Base-by-base conservation (phyloP, 2,329 filamentous ascomycete genomes). In the Colletotrichum siamense region DNA sequence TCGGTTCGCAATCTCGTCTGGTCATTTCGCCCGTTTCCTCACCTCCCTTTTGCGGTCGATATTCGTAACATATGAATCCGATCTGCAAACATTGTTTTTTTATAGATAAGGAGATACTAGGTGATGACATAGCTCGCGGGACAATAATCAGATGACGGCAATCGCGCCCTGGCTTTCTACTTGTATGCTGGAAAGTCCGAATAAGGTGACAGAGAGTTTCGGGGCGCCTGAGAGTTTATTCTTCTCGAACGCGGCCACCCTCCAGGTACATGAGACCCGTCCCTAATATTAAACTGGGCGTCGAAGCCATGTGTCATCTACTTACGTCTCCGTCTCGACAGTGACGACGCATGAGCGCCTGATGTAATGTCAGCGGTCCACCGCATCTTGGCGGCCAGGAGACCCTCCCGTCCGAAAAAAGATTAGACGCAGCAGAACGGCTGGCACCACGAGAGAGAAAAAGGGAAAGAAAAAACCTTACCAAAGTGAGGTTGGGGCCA, bases 381-480 rank as follows among this genome's bases (percentile, higher is more conserved):
- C 64, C 12, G 15, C 22, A 57, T 18, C 63, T 68, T 73, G 64
- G 70, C 70, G 39, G n/a, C 44, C 70, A 69, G 73, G 57, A 73
- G 71, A 62, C 44, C 61, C 69, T 57, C 32, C 61, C 70, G 32
- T 76, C 73, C 64, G 39, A 65, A 64, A 64, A 69, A 76, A 73
- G 22, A 73, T 69, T 61, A 52, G 73, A 76, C 44, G 64, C 61
- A 64, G 15, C 44, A 24, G 32, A 36, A 71, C 36, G 68, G 44
- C 32, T n/a, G 55, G 64, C 52, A 16, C 24, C 36, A 36, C 18
- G 18, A 18, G 26, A 49, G n/a, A 52, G 44, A 22, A 52, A 52
- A 52, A 52, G 6, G 12, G 44, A 8, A 49, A n/a, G 66, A 70
- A 59, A 71, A 71, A 32, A 22, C 26, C 28, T 49, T 24, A 61